A percentile compares a stretch with the other conserved stretches of the same genome.
Evolutionary conservation across 371 early-diverging fungal genomes (phyloP).

Genomic region (Rhizopus arrhizus): DNA sequence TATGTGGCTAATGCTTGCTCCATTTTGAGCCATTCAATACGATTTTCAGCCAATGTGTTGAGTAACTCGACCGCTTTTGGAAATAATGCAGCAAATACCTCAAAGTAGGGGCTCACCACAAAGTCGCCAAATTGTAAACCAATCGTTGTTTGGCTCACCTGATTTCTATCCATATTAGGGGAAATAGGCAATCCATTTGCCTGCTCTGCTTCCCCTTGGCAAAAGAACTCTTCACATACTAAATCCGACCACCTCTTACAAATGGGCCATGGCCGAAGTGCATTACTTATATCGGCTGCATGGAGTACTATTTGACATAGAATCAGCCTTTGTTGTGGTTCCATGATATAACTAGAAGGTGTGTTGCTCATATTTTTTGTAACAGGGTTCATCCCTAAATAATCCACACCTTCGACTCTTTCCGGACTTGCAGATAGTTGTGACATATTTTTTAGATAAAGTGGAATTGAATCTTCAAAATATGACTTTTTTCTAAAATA

Average conservation of each 20-base stretch:
- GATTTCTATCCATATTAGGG: conserved; percentile 84
- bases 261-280: conserved; percentile 81
- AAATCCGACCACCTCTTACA: conserved; percentile 86
- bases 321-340: conserved; percentile 41
- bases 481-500: conserved; percentile 37
- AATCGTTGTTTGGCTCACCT: conserved; percentile 76
- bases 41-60: conserved; percentile 35
- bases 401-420: conserved; percentile 6
- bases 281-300: conserved; percentile 89
- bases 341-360: conserved; percentile 29
- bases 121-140: conserved; percentile 85
- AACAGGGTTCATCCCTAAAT: conserved; percentile 12
- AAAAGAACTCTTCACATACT: conserved; percentile 83
- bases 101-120: conserved; percentile 85
- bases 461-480: conserved; percentile 31
- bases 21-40: conserved; percentile 41
- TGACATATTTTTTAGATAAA: conserved; percentile 19
- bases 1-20: conserved; percentile 26
- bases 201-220: conserved; percentile 85
- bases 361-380: conserved; percentile 10
- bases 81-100: conserved; percentile 73
- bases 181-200: conserved; percentile 73
- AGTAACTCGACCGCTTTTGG: conserved; percentile 59
- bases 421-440: conserved; percentile 26
- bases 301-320: conserved; percentile 77